Conservation (phyloP, 2,329 filamentous ascomycete species). For the Ophiostoma perfectum region DNA sequence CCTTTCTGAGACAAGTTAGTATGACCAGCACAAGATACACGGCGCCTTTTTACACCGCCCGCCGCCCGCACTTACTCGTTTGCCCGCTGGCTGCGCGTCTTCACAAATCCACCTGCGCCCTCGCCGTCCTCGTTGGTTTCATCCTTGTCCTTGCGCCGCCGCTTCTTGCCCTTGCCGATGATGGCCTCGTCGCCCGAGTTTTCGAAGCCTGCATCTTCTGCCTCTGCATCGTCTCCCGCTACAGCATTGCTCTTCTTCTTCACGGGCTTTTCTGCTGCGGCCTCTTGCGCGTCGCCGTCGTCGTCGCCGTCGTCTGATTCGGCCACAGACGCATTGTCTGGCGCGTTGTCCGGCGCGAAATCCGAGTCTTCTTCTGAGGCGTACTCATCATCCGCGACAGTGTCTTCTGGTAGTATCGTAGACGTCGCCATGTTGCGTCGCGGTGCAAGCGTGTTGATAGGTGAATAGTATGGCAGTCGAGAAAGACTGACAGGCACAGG, state of each 20-base stretch:
- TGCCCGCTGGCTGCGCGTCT: slow-evolving; percentile 66
- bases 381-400: slow-evolving; percentile 49
- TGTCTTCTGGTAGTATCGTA: slow-evolving; percentile 3
- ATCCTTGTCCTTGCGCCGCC: slow-evolving; percentile 43
- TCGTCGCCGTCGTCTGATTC: slow-evolving; percentile 46
- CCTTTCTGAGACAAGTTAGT: slow-evolving; percentile 40
- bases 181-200: slow-evolving; percentile 70
- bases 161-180: slow-evolving; percentile 57
- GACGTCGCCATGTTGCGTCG: slow-evolving; percentile 6
- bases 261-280: background rate
- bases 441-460: background rate
- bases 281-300: slow-evolving; percentile 6
- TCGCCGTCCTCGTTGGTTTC: slow-evolving; percentile 55
- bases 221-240: slow-evolving; percentile 12
- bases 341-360: slow-evolving; percentile 56
- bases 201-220: slow-evolving; percentile 48
- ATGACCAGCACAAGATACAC: background rate
- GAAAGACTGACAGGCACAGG: background rate
- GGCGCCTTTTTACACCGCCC: background rate
- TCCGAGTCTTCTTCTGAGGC: slow-evolving; percentile 69
- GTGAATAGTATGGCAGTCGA: background rate
- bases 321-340: slow-evolving; percentile 39
- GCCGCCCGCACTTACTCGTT: slow-evolving; percentile 43
- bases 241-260: background rate
- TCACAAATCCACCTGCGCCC: slow-evolving; percentile 60